Evolutionary conservation across 495 filamentous ascomycete species (phyloP).

Genomic region (Cercophora newfieldiana): DNA sequence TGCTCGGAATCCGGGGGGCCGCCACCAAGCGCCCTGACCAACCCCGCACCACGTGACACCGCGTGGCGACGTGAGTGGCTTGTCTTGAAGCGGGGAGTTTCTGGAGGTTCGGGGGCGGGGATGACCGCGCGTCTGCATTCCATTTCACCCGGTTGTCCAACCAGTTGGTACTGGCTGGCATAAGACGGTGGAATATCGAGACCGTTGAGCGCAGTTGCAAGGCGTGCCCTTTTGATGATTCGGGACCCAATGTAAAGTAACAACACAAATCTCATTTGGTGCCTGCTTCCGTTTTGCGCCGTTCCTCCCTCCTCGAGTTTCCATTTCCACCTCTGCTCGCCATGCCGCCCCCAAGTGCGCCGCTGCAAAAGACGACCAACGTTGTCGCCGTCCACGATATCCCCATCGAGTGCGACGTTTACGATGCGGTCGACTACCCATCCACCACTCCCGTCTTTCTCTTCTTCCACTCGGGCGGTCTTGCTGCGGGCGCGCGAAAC

Average conservation of each 20-base stretch:
- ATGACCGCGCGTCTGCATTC: too few species aligned
- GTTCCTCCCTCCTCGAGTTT: neutral
- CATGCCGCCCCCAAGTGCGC: neutral
- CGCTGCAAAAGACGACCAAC: constrained; percentile 9
- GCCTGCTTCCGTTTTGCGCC: too few species aligned
- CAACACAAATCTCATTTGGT: too few species aligned
- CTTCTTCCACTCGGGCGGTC: constrained; percentile 31
- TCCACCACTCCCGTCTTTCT: constrained; percentile 20
- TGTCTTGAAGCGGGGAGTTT: too few species aligned
- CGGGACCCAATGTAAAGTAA: too few species aligned
- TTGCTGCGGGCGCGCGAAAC: constrained; percentile 21
- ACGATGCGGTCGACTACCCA: constrained; percentile 18
- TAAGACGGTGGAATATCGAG: too few species aligned
- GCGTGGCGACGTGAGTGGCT: neutral
- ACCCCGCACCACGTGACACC: neutral
- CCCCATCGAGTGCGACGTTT: constrained; percentile 28
- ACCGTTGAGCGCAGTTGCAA: too few species aligned
- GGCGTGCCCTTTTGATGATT: too few species aligned
- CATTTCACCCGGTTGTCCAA: too few species aligned
- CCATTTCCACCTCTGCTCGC: neutral
- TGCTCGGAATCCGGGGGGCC: neutral
- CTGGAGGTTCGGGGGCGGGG: too few species aligned
- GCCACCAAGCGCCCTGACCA: neutral
- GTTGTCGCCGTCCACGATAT: constrained; percentile 20
- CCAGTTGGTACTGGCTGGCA: too few species aligned